These are phyloP conservation scores for Lobosporangium transversale DNA, from an alignment of 192 early-diverging fungal species.

Conservation along the genomic window DNA sequence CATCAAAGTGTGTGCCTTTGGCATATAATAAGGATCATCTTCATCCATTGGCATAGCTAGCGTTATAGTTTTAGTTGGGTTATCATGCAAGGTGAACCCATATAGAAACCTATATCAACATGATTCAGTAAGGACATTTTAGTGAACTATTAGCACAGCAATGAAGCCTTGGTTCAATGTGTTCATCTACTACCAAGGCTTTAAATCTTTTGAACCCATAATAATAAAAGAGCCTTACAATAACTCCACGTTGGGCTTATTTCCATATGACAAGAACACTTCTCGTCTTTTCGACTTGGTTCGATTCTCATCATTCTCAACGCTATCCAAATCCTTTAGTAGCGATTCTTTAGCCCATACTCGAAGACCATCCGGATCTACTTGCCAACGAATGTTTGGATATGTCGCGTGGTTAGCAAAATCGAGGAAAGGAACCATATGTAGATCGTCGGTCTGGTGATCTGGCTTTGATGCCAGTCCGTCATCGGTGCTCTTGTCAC, in stretches of 20 bases:
- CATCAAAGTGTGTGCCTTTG: constrained; percentile 40
- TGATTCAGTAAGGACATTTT: no score
- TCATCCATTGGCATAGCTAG: constrained; percentile 40
- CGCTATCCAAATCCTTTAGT: neutral
- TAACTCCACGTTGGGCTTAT: constrained; percentile 75
- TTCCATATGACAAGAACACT: constrained; percentile 74
- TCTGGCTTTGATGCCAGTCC: neutral
- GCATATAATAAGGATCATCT: constrained; percentile 40
- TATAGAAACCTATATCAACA: constrained; percentile 70
- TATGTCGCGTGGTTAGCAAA: constrained; percentile 73
- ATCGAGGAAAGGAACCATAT: constrained; percentile 75
- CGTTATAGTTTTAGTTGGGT: constrained; percentile 50
- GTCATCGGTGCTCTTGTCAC: neutral
- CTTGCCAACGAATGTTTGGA: constrained; percentile 68
- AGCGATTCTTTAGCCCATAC: constrained; percentile 25
- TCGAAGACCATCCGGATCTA: constrained; percentile 48
- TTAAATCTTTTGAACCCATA: no score
- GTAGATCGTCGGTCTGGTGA: constrained; percentile 52
- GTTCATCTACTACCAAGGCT: no score
- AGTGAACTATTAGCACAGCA: neutral
- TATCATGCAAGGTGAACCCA: constrained; percentile 68
- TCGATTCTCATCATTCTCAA: constrained; percentile 18
- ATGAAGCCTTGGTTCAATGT: no score
- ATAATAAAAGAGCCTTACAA: constrained; percentile 35
- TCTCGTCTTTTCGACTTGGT: constrained; percentile 40